These are phyloP conservation scores for Echium plantagineum DNA, from an alignment of 257 asterid species.

Conservation along the genomic window DNA sequence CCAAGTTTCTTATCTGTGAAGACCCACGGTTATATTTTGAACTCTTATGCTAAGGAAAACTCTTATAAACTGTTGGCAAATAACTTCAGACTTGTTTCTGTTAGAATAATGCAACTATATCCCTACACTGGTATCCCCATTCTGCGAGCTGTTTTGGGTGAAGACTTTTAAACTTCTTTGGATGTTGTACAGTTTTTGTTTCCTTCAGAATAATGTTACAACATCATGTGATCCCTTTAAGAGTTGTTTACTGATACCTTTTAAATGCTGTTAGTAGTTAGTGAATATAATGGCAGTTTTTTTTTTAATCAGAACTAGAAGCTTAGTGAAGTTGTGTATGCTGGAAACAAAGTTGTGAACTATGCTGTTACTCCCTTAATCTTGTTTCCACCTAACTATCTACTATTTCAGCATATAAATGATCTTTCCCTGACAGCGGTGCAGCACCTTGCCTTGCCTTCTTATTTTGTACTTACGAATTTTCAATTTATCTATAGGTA, in stretches of 20 bases:
- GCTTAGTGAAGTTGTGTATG: too few relatives aligned
- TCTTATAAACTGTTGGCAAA: background rate
- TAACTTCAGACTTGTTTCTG: too few relatives aligned
- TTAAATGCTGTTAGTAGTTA: too few relatives aligned
- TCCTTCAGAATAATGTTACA: too few relatives aligned
- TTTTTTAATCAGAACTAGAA: too few relatives aligned
- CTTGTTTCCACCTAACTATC: background rate
- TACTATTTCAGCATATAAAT: background rate
- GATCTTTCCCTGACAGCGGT: background rate
- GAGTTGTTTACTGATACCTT: too few relatives aligned
- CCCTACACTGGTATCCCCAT: too few relatives aligned
- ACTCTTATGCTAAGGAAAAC: background rate
- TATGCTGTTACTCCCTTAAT: background rate
- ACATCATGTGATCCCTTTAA: too few relatives aligned
- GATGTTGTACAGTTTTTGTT: too few relatives aligned
- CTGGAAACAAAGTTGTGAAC: background rate
- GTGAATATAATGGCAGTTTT: too few relatives aligned
- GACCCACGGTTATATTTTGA: background rate
- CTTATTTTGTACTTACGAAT: background rate
- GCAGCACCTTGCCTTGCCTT: background rate
- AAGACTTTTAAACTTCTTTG: background rate
- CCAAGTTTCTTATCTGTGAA: background rate
- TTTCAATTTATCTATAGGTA: conserved; percentile 29
- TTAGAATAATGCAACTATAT: too few relatives aligned
- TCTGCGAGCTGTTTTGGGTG: background rate